Evolutionary conservation across 2,329 filamentous ascomycete genomes (phyloP), one percentile per base, ranked within the genome.

Genomic region (Gnomoniopsis sp.): DNA sequence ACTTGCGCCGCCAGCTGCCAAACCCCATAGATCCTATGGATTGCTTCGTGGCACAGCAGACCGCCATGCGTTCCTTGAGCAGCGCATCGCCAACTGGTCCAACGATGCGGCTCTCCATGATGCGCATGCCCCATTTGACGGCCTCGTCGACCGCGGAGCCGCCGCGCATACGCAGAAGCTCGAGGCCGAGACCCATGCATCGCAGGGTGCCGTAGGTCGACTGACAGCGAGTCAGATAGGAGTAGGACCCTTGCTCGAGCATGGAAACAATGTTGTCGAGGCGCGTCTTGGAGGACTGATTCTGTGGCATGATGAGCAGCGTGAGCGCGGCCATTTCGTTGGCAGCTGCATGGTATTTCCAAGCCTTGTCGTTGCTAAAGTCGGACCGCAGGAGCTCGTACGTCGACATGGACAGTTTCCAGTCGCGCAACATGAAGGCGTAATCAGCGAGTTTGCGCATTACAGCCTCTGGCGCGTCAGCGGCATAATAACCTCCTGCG

Each of bases 341-440:
- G 1, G 90, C 89, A 3, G 90, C 93, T 0, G 95, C 95, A 70
- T 97, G 91, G 69, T 98, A 90, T 66, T 86, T 91, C 95, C 95
- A 99, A 1, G 95, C 96, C 72, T 98, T 98, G 71, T 97, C 93
- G 70, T 95, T 95, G 69, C 86, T 88, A 72, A 93, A 99, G 71
- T 99, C 96, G 8, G 88, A 84, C 55, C 91, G 86, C 10, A 99
- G 76, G 6, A 99, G 82, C 58, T 99, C 93, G 70, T 97, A 99
- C 0, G 91, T 96, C 14, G 89, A 92, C 66, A 95, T 85, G 11
- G 95, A 91, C 38, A 99, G 78, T 73, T 96, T 97, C 86, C 89
- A 99, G 72, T 99, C 96, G 34, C 95, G 86, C 41, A 99, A 81
- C 93, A 99, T 97, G 69, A 99, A 96, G 12, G 92, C 88, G 74